phyloP scores from a whole-genome alignment of 2,329 filamentous ascomycete species.

The Cladosporium austrohemisphaericum region DNA sequence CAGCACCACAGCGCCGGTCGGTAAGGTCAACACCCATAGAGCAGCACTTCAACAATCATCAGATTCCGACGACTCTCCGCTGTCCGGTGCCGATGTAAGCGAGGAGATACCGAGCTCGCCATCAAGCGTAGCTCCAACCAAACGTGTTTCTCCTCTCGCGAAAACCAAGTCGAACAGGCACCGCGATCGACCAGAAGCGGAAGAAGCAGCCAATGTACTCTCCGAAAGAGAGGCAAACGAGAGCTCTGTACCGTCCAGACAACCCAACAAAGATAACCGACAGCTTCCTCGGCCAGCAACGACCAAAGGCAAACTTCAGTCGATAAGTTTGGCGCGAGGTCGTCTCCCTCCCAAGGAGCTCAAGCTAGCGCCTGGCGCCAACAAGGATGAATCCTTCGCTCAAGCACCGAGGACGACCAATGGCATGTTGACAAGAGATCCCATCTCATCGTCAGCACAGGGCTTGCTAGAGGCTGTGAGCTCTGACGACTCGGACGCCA shows the following conservation, averaged over 20 bases:
- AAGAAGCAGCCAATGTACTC: no score
- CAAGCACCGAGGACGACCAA: not conserved
- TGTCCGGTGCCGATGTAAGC: constrained; percentile 24
- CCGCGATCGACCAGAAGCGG: no score
- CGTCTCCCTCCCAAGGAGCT: constrained; percentile 23
- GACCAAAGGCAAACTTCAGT: not conserved
- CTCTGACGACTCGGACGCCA: not conserved
- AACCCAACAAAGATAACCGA: no score
- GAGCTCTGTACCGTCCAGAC: no score
- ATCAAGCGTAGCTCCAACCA: not conserved
- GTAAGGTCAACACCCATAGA: not conserved
- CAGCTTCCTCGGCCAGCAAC: not conserved
- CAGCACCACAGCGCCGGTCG: not conserved
- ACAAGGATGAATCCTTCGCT: not conserved
- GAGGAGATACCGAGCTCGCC: not conserved
- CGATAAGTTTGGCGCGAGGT: not conserved
- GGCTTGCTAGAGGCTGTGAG: not conserved
- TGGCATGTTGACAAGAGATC: not conserved
- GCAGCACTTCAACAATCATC: constrained; percentile 9
- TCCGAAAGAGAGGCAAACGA: no score
- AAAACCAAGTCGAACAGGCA: no score
- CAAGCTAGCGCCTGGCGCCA: constrained; percentile 15
- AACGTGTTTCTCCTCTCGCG: not conserved
- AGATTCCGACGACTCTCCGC: constrained; percentile 27
- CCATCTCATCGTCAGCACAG: constrained; percentile 3